Conservation (phyloP, 139 green algal species). For the Coccomyxa sp. region DNA sequence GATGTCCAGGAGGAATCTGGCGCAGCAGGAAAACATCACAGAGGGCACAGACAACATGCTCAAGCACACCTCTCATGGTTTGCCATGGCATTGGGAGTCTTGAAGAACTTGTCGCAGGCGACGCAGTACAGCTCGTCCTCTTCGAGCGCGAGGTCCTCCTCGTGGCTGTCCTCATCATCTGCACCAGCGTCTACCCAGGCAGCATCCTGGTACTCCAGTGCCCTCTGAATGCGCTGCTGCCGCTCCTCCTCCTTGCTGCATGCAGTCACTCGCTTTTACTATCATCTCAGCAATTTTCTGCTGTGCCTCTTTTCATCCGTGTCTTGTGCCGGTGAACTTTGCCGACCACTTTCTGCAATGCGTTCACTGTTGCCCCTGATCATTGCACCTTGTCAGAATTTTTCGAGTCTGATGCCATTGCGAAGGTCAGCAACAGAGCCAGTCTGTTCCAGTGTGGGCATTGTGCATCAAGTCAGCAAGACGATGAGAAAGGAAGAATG, state of each 20-base stretch:
- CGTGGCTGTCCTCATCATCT: slow-evolving; percentile 2
- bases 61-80: slow-evolving; percentile 75
- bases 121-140: slow-evolving; percentile 67
- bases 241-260: slow-evolving; percentile 34
- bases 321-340: too few relatives aligned
- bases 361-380: too few relatives aligned
- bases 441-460: too few relatives aligned
- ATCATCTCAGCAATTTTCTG: too few relatives aligned
- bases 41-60: background rate
- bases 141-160: slow-evolving; percentile 23
- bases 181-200: slow-evolving; percentile 28
- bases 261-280: background rate
- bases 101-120: slow-evolving; percentile 90
- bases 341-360: too few relatives aligned
- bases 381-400: too few relatives aligned
- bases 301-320: too few relatives aligned
- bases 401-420: too few relatives aligned
- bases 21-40: background rate
- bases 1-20: background rate
- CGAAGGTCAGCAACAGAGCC: too few relatives aligned
- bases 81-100: slow-evolving; percentile 64
- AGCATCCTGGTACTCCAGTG: slow-evolving; percentile 36
- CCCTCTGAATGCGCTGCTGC: slow-evolving; percentile 25
- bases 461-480: too few relatives aligned
- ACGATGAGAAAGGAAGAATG: too few relatives aligned